phyloP scores from a whole-genome alignment of 208 protist genomes.

The Herpetomonas samuelpessoai region DNA sequence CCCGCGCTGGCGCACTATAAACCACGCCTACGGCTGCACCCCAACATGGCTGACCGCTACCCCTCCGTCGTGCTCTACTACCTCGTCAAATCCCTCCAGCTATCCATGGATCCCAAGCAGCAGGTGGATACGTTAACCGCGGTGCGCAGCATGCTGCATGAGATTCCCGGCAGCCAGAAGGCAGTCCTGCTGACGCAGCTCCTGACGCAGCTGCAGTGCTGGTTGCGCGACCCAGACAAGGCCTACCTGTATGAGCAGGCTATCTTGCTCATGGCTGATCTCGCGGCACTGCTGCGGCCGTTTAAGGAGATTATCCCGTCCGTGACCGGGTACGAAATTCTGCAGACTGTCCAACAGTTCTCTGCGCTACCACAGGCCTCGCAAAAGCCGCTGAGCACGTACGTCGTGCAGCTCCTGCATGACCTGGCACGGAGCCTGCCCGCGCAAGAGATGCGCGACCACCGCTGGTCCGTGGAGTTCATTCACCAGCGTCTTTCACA shows the following conservation, averaged over 20 bases:
- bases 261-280: constrained; percentile 75
- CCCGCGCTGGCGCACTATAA: constrained; percentile 71
- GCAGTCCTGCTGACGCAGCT: constrained; percentile 75
- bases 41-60: constrained; percentile 72
- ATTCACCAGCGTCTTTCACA: constrained; percentile 88
- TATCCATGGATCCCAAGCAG: constrained; percentile 70
- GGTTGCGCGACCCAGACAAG: constrained; percentile 72
- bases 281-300: constrained; percentile 71
- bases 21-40: constrained; percentile 67
- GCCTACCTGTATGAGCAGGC: constrained; percentile 71
- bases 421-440: constrained; percentile 71
- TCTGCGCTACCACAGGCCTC: constrained; percentile 77
- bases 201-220: constrained; percentile 74
- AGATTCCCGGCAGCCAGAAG: constrained; percentile 64
- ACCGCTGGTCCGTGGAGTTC: constrained; percentile 89
- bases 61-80: constrained; percentile 82
- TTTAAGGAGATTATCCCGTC: constrained; percentile 68
- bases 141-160: constrained; percentile 62
- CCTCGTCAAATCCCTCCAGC: constrained; percentile 76
- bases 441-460: constrained; percentile 83
- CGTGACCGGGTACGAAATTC: constrained; percentile 54
- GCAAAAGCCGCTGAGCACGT: constrained; percentile 78
- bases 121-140: constrained; percentile 67
- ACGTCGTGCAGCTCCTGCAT: constrained; percentile 85
- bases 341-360: constrained; percentile 77